Evolutionary conservation across 2,329 filamentous ascomycete species (phyloP), one percentile per base, ranked within the genome.

Genomic region (Aureobasidium sp.): DNA sequence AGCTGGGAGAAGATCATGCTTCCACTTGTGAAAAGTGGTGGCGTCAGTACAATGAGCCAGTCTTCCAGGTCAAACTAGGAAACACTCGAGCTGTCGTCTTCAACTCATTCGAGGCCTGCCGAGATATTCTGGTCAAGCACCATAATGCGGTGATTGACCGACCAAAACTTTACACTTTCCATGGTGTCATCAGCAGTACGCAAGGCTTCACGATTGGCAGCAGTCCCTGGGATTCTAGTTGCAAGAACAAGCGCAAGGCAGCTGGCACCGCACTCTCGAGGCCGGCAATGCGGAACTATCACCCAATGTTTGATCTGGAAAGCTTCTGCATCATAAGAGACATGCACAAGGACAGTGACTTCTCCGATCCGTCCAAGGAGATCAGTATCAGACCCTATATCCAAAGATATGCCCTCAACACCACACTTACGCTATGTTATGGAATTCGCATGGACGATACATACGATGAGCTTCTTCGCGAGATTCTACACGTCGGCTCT

Each of bases 201-300:
- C 79, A 83, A 65, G 81, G 81, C 0, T 83, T 82, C 70, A 83
- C 81, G 0, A 82, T 83, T 56, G 81, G 80, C n/a, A 78, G 75
- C 5, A 78, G 75, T 2, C 81, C 80, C 0, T 82, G 80, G 81
- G 79, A 82, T 58, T 77, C 80, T 25, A 80, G 76, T 39, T 82
- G 79, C 68, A 79, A 78, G 66, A 82, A 80, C 65, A 81, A 81
- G 67, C 74, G 81, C 0, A 82, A 81, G 64, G 79, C 80, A 1
- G 77, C 79, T 0, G 78, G 78, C 1, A 77, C 76, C 1, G 79
- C 80, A 0, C 69, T 83, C 1, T 75, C 77, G 15, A 70, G 78
- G 27, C 73, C 77, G 0, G 77, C 78, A 4, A 72, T 82, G 69
- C 74, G 75, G 59, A 77, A 72, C 17, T 82, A 82, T 66, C 72